These are phyloP conservation scores for Colletotrichum brevisporum DNA, from an alignment of 2,329 filamentous ascomycete genomes.

Conservation along the genomic window DNA sequence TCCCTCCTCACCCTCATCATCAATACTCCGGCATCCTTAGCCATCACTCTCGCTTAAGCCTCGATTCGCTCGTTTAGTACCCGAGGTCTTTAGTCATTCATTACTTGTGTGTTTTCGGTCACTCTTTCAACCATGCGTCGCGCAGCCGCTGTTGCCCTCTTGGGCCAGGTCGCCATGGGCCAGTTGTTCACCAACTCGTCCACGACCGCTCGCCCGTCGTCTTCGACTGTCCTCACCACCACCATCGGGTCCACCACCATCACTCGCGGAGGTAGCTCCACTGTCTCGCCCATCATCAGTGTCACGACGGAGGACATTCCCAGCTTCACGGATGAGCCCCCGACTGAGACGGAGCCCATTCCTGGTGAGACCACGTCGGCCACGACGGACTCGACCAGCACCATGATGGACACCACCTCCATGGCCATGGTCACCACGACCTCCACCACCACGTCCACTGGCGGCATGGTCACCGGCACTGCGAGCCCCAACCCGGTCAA, in stretches of 20 bases:
- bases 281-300: not conserved
- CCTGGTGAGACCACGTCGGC: not conserved
- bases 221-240: not conserved
- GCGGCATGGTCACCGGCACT: not conserved
- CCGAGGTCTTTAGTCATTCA: conserved; percentile 36
- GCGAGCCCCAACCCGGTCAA: conserved; percentile 30
- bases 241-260: conserved; percentile 4
- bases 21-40: conserved; percentile 37
- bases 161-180: conserved; percentile 27
- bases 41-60: conserved; percentile 27
- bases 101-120: conserved; percentile 37
- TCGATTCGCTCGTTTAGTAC: conserved; percentile 40
- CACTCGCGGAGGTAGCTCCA: not conserved
- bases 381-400: not conserved
- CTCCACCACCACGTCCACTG: conserved; percentile 3
- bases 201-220: conserved; percentile 7
- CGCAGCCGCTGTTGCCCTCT: conserved; percentile 15
- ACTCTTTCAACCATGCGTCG: conserved; percentile 33
- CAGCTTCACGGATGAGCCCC: not conserved
- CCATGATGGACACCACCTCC: not conserved
- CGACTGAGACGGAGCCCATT: not conserved
- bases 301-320: not conserved
- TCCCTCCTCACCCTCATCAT: conserved; percentile 37
- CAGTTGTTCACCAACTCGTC: conserved; percentile 19
- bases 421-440: too few relatives aligned